Conservation (phyloP, 805 yeast species). For the Starmerella bombi region DNA sequence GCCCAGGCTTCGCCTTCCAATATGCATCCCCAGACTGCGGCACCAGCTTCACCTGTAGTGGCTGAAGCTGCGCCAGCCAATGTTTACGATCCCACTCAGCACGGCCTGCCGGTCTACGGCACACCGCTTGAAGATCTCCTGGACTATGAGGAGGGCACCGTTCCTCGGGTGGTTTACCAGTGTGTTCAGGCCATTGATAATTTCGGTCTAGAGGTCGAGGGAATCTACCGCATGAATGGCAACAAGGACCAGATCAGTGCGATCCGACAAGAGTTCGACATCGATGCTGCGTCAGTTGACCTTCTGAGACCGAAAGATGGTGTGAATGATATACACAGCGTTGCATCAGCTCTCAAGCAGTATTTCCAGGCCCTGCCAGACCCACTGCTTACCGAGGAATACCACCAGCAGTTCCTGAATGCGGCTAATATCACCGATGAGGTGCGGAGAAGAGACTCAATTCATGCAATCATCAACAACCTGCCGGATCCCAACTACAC, state of each 20-base stretch:
- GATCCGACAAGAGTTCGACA: conserved; percentile 47
- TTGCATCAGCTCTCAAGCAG: conserved; percentile 75
- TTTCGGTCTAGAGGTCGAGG: conserved; percentile 75
- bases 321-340: conserved; percentile 69
- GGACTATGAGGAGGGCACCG: conserved; percentile 76
- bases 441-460: conserved; percentile 48
- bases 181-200: conserved; percentile 78
- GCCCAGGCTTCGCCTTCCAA: background rate
- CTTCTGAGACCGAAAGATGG: conserved; percentile 44
- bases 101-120: conserved; percentile 53
- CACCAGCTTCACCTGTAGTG: background rate
- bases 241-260: conserved; percentile 61
- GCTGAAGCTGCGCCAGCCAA: background rate
- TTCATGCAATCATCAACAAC: conserved; percentile 78
- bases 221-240: conserved; percentile 79
- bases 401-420: conserved; percentile 48
- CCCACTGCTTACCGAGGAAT: conserved; percentile 59
- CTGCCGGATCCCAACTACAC: conserved; percentile 92
- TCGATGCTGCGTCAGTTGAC: conserved; percentile 46
- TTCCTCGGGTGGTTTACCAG: conserved; percentile 77
- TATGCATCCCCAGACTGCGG: background rate
- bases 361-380: conserved; percentile 80
- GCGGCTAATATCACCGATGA: conserved; percentile 58
- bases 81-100: conserved; percentile 22
- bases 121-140: conserved; percentile 65